Base-by-base conservation (phyloP, 129 eudicot species). In the Kitagawia praeruptora region DNA sequence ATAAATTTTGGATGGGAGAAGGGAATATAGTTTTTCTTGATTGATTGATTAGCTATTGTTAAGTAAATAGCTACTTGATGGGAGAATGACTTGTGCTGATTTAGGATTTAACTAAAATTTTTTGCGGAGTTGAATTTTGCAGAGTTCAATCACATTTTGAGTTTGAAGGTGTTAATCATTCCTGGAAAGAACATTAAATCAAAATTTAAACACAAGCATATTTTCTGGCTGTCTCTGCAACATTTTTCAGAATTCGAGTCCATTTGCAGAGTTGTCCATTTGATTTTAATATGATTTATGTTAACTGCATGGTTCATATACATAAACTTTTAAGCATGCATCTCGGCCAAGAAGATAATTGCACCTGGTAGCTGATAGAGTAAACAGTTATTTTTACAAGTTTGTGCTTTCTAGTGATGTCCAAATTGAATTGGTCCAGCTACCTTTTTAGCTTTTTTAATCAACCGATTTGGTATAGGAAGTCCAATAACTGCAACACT, bases 371-470 rank as follows among this genome's bases (percentile, higher is more conserved):
- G 61, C 61, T 19, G 61, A 23, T 19, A 18, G n/a, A 53, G 25
- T 18, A 5, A 53, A 53, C 61, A 18, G 10, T 28, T 31, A n/a
- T 8, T 15, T 11, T 37, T 42, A 27, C 1, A 9, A 49, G 51
- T 38, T 40, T 54, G n/a, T n/a, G 80, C 96, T 80, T 86, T 92
- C 99, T 97, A 95, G 86, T 92, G 92, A 66, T 95, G 83, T 79
- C 99, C 99, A 9, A 96, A 90, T 56, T 85, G 86, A 31, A 95
- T 80, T 8, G 86, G 86, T 76, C 99, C 99, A 70, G 99, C 97
- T 37, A 85, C 75, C 81, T 89, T 95, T 87, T 92, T 93, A 61
- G 99, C 99, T 83, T 86, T 95, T 81, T 89, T 90, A 49, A 95
- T 77, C 88, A 92, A 71, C 72, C 89, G 87, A 83, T 85, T 93